phyloP scores from a whole-genome alignment of 2,329 filamentous ascomycete genomes.

The Alternaria longipes region DNA sequence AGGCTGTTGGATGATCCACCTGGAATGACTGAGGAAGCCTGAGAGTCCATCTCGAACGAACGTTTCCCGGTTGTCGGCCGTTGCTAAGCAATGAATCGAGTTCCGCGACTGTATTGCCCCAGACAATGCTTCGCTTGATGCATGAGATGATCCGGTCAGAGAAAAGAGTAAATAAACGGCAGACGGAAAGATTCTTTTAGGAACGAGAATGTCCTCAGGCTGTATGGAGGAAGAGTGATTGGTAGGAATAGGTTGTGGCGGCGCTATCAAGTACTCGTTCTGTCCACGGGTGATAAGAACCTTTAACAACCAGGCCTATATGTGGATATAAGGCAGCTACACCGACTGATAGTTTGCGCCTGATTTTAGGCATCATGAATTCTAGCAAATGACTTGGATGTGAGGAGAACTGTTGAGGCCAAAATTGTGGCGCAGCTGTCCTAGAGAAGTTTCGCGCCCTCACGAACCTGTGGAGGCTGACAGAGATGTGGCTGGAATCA shows the following conservation, averaged over 20 bases:
- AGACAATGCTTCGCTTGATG: conserved; percentile 12
- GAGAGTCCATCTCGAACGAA: conserved; percentile 13
- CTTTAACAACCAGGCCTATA: conserved; percentile 2
- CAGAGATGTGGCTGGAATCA: conserved; percentile 7
- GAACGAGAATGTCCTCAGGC: not conserved
- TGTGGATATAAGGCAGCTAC: not conserved
- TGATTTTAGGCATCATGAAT: conserved; percentile 14
- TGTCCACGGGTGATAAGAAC: not conserved
- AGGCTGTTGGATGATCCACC: not conserved
- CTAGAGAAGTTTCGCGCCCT: not conserved
- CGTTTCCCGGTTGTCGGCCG: not conserved
- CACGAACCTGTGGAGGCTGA: conserved; percentile 5
- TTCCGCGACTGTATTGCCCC: conserved; percentile 13
- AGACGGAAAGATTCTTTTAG: not conserved
- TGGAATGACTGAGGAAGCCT: not conserved
- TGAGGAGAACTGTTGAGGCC: conserved; percentile 18
- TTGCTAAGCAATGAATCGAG: conserved; percentile 11
- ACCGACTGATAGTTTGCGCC: conserved; percentile 8
- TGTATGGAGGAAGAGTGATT: not conserved
- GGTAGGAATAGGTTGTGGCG: not conserved
- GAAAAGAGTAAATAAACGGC: not conserved
- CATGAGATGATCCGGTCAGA: conserved; percentile 18
- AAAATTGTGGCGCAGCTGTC: conserved; percentile 20
- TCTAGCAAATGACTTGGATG: not conserved
- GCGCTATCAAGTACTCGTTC: not conserved